Base-by-base conservation (phyloP, 768 basidiomycete genomes). In the Cystofilobasidium ferigula region DNA sequence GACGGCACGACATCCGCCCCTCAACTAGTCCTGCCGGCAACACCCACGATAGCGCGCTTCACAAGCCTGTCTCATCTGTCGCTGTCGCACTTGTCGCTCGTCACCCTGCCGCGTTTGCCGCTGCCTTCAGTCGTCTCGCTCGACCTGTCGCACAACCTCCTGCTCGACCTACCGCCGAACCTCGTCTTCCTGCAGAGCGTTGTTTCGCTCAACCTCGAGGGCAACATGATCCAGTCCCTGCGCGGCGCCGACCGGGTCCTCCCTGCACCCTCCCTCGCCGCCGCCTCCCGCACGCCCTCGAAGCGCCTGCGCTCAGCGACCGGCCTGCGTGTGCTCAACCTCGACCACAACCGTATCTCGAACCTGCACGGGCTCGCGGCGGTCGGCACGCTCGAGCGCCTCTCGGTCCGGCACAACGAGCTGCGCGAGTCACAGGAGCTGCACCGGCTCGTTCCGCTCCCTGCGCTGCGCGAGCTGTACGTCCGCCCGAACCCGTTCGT, bases 141-240 rank as follows among this genome's bases (percentile, higher is more conserved):
- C 71, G 93, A 95, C 76, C 83, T 99, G n/a, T 81, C 88, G 20
- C 87, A 93, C 76, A 99, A 99, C 78, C 89, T 99, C 84, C 91
- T 99, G 70, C 91, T 94, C 74, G 92, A 93, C 22, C 86, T 98
- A 22, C 82, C 92, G 5, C 87, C 88, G 34, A 88, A 95, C 65
- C 88, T 91, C 72, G 82, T 82, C 42, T 83, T 84, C 61, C 81
- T 97, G 3, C 61, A 56, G 16, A 62, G 36, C 20, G 42, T 68
- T 1, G 43, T 51, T 22, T 34, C 57, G 28, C 67, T 68, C 57
- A 68, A 68, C 32, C 67, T 68, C 45, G 54, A 57, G 36, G 62
- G 47, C 32, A 68, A 68, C 57, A 68, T 68, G 67, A 68, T 68
- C 61, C 47, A 56, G 42, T 62, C 56, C 0, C 62, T 68, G 10